Conservation (phyloP, 352 stramenopile species). For the Globisporangium yorkense region DNA sequence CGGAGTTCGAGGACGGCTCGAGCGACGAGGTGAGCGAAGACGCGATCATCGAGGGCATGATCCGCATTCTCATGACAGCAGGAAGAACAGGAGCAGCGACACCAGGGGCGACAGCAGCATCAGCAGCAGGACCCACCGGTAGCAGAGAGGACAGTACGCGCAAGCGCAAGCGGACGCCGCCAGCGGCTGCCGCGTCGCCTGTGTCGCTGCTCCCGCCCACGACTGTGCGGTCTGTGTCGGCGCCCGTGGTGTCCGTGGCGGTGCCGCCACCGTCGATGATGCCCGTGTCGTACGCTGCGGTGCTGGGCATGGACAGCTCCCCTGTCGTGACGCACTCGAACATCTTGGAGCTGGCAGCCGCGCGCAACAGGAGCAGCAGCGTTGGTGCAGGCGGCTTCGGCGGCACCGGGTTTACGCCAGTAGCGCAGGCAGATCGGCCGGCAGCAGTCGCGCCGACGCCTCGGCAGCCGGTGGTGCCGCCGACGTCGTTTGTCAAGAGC, state of each 20-base stretch:
- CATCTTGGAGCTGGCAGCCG: conserved; percentile 11
- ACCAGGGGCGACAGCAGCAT: not conserved
- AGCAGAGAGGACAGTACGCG: not conserved
- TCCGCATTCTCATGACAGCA: conserved; percentile 24
- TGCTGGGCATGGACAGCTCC: conserved; percentile 10
- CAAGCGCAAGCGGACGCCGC: conserved; percentile 7
- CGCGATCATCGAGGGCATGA: conserved; percentile 57
- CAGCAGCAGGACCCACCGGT: not conserved
- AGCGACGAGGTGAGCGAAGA: conserved; percentile 42
- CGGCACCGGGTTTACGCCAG: not conserved
- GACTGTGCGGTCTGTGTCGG: conserved; percentile 8
- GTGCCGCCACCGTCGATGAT: conserved; percentile 14
- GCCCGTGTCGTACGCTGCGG: conserved; percentile 14
- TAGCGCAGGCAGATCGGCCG: not conserved
- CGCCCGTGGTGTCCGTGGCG: conserved; percentile 9
- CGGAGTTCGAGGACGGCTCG: conserved; percentile 45
- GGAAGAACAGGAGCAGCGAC: too few species aligned
- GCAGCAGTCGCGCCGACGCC: not conserved
- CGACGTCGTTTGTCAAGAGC: conserved; percentile 5
- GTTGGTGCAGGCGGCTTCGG: not conserved
- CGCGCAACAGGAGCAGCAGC: not conserved
- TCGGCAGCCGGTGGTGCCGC: not conserved
- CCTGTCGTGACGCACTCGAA: conserved; percentile 12
- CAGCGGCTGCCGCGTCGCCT: not conserved
- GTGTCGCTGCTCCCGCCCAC: conserved; percentile 1